Evolutionary conservation across 2,329 filamentous ascomycete genomes (phyloP).

Genomic region (Sarocladium kiliense): DNA sequence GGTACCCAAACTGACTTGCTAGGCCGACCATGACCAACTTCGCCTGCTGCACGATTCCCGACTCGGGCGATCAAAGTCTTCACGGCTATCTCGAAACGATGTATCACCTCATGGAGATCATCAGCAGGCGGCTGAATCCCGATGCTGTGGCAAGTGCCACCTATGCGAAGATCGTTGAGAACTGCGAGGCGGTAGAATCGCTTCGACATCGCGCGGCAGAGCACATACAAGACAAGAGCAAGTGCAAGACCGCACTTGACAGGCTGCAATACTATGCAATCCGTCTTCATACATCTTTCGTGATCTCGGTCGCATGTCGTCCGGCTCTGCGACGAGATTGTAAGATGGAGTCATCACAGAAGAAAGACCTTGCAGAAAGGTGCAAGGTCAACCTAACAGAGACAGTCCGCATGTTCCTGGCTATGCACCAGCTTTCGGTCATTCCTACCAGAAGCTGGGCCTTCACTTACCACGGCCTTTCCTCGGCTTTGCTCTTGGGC

Average conservation of each 20-base stretch:
- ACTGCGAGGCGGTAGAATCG: slow-evolving; percentile 50
- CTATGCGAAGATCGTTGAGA: slow-evolving; percentile 51
- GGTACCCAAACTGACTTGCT: not conserved
- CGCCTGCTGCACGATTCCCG: slow-evolving; percentile 48
- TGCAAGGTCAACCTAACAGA: slow-evolving; percentile 60
- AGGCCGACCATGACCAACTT: slow-evolving; percentile 60
- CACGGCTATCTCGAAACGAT: slow-evolving; percentile 59
- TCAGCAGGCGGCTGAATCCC: slow-evolving; percentile 52
- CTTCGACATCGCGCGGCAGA: slow-evolving; percentile 42
- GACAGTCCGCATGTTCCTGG: slow-evolving; percentile 63
- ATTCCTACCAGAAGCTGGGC: slow-evolving; percentile 64
- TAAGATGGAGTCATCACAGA: slow-evolving; percentile 46
- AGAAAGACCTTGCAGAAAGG: slow-evolving; percentile 47
- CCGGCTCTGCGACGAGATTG: slow-evolving; percentile 54
- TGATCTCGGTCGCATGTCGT: slow-evolving; percentile 60
- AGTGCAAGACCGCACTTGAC: slow-evolving; percentile 59
- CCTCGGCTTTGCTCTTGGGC: slow-evolving; percentile 58
- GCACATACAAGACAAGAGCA: slow-evolving; percentile 54
- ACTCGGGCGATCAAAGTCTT: slow-evolving; percentile 34
- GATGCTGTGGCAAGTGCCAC: slow-evolving; percentile 44
- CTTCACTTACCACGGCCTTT: slow-evolving; percentile 63
- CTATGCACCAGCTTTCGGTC: slow-evolving; percentile 63
- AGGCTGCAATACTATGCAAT: slow-evolving; percentile 60
- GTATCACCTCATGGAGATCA: slow-evolving; percentile 59
- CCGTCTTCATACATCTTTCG: slow-evolving; percentile 60